Percentiles rank a stretch among this genome's conserved stretches.
These are phyloP conservation scores for Pichia thaimueangensis DNA, from an alignment of 805 yeast genomes.

Conservation along the genomic window DNA sequence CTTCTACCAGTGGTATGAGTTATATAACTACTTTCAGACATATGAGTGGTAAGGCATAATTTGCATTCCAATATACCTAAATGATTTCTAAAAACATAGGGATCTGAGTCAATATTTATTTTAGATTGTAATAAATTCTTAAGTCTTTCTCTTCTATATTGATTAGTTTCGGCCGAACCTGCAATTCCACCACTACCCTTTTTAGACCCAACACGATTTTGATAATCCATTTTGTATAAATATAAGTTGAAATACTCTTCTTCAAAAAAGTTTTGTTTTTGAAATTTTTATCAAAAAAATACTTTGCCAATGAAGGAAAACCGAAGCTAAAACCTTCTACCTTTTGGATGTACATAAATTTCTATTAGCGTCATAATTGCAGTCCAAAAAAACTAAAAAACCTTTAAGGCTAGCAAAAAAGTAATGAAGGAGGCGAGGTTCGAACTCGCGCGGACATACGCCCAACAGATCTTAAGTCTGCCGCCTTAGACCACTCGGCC, in stretches of 20 bases:
- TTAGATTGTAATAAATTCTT: constrained; percentile 51
- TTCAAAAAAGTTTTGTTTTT: neutral
- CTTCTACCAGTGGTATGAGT: constrained; percentile 81
- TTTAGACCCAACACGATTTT: constrained; percentile 83
- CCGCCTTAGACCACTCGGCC: constrained; percentile 23
- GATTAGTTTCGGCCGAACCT: constrained; percentile 59
- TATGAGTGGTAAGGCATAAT: constrained; percentile 77
- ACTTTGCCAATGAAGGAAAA: too few relatives aligned
- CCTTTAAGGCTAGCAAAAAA: too few relatives aligned
- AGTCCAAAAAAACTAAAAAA: neutral
- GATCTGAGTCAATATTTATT: constrained; percentile 56
- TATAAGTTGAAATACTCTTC: neutral
- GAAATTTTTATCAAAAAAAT: too few relatives aligned
- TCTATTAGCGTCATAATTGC: neutral
- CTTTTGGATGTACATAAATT: neutral
- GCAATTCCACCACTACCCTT: constrained; percentile 91
- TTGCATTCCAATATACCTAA: constrained; percentile 82
- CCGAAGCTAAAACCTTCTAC: neutral
- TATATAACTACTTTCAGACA: constrained; percentile 71
- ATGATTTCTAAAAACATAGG: constrained; percentile 78
- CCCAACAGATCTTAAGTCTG: constrained; percentile 22
- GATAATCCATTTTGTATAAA: constrained; percentile 63
- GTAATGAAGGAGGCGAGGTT: constrained; percentile 21
- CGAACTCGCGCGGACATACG: constrained; percentile 21
- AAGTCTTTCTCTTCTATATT: constrained; percentile 61